Percentiles rank a stretch among this genome's conserved stretches.
phyloP scores from a whole-genome alignment of 2,329 filamentous ascomycete genomes.

The Cercospora sp. region DNA sequence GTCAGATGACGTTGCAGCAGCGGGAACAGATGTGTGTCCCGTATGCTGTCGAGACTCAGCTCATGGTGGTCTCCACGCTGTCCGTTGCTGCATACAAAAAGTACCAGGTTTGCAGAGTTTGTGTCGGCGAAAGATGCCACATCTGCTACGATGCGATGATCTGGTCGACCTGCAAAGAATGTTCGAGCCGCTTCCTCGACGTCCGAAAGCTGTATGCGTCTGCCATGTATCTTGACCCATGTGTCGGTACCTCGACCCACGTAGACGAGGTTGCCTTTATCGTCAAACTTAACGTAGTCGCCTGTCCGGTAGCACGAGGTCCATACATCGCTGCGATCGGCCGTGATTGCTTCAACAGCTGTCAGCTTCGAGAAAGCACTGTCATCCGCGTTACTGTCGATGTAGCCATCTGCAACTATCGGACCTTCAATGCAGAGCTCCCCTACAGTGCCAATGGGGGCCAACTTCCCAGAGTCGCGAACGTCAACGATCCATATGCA shows the following conservation, averaged over 20 bases:
- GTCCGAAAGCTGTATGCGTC: slow-evolving; percentile 6
- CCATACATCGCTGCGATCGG: not conserved
- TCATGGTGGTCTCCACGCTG: not conserved
- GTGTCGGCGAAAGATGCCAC: not conserved
- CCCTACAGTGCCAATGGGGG: slow-evolving; percentile 49
- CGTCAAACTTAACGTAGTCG: slow-evolving; percentile 22
- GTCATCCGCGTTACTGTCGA: slow-evolving; percentile 28
- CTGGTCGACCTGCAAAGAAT: not conserved
- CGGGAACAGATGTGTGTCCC: not conserved
- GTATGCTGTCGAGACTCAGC: not conserved
- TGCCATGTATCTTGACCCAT: slow-evolving; percentile 6
- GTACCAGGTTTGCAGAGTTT: not conserved
- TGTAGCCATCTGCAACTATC: slow-evolving; percentile 48
- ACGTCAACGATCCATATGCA: slow-evolving; percentile 37
- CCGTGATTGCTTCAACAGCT: not conserved
- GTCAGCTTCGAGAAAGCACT: not conserved
- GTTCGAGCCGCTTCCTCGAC: not conserved
- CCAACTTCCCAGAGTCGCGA: slow-evolving; percentile 30
- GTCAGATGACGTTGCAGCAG: not conserved
- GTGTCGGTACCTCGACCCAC: slow-evolving; percentile 14
- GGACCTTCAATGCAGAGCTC: slow-evolving; percentile 51
- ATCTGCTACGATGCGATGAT: not conserved
- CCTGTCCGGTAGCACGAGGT: slow-evolving; percentile 17
- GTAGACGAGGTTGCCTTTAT: slow-evolving; percentile 20
- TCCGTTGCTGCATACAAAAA: not conserved